These are phyloP conservation scores for Rehmannia glutinosa DNA, from an alignment of 257 asterid genomes.

Conservation along the genomic window DNA sequence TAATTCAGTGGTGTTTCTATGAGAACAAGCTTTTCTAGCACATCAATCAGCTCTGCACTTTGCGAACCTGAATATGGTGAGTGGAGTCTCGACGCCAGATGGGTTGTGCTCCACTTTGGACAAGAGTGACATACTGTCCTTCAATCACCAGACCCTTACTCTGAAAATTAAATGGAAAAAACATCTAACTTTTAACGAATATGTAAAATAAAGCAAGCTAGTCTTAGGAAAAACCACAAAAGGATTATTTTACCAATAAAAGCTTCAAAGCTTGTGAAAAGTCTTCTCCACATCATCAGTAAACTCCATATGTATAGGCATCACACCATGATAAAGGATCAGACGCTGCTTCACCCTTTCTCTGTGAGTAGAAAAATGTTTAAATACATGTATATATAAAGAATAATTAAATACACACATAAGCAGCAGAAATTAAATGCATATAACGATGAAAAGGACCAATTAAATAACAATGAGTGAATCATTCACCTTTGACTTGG, in stretches of 20 bases:
- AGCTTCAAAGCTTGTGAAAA: conserved; percentile 82
- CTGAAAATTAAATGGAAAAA: conserved; percentile 29
- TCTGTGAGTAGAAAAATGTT: conserved; percentile 33
- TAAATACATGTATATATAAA: not conserved
- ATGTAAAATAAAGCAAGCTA: conserved; percentile 2
- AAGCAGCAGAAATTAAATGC: not conserved
- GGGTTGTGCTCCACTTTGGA: conserved; percentile 98
- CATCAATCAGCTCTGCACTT: conserved; percentile 55
- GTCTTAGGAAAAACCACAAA: conserved; percentile 1
- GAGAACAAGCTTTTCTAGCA: not conserved
- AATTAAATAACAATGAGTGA: not conserved
- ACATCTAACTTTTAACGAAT: not conserved
- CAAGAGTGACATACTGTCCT: conserved; percentile 87
- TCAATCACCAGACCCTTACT: conserved; percentile 59
- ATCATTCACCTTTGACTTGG: not conserved
- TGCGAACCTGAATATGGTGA: conserved; percentile 96
- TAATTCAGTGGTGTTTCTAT: not conserved
- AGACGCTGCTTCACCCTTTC: conserved; percentile 91
- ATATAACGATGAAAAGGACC: not conserved
- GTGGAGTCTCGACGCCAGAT: conserved; percentile 95
- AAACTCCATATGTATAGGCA: conserved; percentile 85
- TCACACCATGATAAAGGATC: conserved; percentile 81
- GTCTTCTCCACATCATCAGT: conserved; percentile 89
- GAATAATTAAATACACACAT: not conserved
- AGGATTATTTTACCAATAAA: conserved; percentile 48